Evolutionary conservation across 1,284 basidiomycete species (phyloP).

Genomic region (Puccinia novopanici): DNA sequence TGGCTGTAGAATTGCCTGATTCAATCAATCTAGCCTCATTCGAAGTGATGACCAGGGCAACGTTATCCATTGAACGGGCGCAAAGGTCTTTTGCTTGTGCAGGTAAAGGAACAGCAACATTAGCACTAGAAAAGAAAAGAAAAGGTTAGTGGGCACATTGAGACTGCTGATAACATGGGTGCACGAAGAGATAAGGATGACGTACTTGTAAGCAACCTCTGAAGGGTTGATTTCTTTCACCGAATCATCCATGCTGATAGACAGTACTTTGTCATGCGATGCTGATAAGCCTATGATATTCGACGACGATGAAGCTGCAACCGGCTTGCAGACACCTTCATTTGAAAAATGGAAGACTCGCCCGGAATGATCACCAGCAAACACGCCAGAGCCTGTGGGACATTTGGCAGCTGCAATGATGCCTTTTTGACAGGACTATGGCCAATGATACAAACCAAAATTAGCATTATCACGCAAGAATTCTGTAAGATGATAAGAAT

Average conservation of each 20-base stretch:
- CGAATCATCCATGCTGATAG: constrained; percentile 77
- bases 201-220: constrained; percentile 53
- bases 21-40: constrained; percentile 62
- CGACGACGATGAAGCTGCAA: neutral
- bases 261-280: constrained; percentile 63
- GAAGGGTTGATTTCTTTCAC: constrained; percentile 68
- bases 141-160: neutral
- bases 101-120: constrained; percentile 59
- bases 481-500: neutral
- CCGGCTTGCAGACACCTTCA: constrained; percentile 61
- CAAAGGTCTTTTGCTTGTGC: constrained; percentile 76
- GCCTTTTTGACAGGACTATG: constrained; percentile 47
- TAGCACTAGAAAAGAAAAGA: neutral
- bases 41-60: constrained; percentile 72
- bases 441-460: neutral
- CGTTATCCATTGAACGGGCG: constrained; percentile 64
- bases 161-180: neutral
- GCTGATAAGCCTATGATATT: constrained; percentile 39
- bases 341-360: constrained; percentile 69
- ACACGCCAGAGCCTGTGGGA: constrained; percentile 58
- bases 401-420: constrained; percentile 45
- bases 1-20: constrained; percentile 69
- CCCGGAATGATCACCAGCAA: constrained; percentile 72
- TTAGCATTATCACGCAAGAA: neutral
- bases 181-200: neutral